phyloP scores from a whole-genome alignment of 805 yeast genomes.

The Saccharomycopsis schoenii region DNA sequence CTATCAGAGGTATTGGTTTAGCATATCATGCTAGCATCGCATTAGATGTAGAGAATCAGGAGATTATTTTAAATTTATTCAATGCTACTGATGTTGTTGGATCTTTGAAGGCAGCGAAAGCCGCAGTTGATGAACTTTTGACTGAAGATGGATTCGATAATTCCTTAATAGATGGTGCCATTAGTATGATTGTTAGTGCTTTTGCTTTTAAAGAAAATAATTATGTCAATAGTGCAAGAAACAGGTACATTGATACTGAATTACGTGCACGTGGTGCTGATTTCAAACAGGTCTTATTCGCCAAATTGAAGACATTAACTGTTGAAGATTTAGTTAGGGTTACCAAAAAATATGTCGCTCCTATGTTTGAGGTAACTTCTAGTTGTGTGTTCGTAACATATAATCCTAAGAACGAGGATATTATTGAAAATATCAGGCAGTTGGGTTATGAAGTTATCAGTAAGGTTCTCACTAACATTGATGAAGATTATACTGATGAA shows the following conservation, averaged over 20 bases:
- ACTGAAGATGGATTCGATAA: slow-evolving; percentile 53
- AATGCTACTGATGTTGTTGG: slow-evolving; percentile 76
- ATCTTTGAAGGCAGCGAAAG: slow-evolving; percentile 49
- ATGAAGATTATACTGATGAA: slow-evolving; percentile 11
- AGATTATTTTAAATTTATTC: slow-evolving; percentile 55
- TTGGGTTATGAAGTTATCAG: slow-evolving; percentile 49
- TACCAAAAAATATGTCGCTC: slow-evolving; percentile 50
- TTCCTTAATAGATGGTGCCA: slow-evolving; percentile 57
- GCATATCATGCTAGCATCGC: slow-evolving; percentile 78
- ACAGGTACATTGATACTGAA: slow-evolving; percentile 55
- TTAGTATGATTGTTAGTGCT: slow-evolving; percentile 63
- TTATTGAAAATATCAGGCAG: slow-evolving; percentile 36
- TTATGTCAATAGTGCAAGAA: slow-evolving; percentile 51
- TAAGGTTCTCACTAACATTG: background rate
- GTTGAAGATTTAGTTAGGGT: slow-evolving; percentile 38
- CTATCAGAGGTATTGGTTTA: slow-evolving; percentile 86
- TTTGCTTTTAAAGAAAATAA: slow-evolving; percentile 65
- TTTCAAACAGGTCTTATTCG: slow-evolving; percentile 45
- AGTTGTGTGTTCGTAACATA: slow-evolving; percentile 63
- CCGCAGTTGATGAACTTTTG: slow-evolving; percentile 35
- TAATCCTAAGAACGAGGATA: slow-evolving; percentile 51
- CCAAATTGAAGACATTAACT: slow-evolving; percentile 41
- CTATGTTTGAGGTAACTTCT: slow-evolving; percentile 46
- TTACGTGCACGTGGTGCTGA: slow-evolving; percentile 56
- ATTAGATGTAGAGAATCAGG: slow-evolving; percentile 55